phyloP scores from a whole-genome alignment of 169 alveolate species.

The Amoebophrya sp. region DNA sequence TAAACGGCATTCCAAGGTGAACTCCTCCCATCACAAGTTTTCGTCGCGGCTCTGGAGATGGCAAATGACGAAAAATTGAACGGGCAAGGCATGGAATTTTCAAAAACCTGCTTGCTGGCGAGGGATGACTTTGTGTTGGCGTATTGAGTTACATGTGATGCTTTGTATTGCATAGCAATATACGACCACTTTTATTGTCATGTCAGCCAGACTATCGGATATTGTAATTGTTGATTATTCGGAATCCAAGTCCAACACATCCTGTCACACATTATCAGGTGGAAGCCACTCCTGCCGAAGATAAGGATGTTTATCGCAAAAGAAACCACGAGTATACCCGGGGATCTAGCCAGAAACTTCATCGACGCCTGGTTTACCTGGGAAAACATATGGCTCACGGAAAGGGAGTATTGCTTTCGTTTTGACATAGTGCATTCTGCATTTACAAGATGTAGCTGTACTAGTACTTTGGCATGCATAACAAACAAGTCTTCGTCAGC shows the following conservation, averaged over 20 bases:
- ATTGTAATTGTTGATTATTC: no score
- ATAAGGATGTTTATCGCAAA: neutral
- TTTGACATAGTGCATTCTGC: no score
- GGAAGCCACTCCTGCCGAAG: neutral
- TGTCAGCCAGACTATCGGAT: no score
- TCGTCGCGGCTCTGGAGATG: neutral
- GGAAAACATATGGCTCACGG: neutral
- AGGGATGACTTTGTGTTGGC: neutral
- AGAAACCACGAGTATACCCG: neutral
- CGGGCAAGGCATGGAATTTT: neutral
- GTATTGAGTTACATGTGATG: no score
- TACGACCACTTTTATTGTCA: no score
- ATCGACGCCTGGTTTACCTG: neutral
- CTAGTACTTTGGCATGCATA: no score
- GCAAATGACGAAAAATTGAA: neutral
- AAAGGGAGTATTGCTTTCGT: neutral
- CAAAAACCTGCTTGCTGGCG: neutral
- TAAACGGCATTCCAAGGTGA: neutral
- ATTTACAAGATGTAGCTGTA: no score
- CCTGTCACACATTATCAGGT: no score
- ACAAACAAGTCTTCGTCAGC: no score
- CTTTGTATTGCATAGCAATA: no score
- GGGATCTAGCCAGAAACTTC: neutral
- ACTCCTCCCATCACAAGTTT: neutral
- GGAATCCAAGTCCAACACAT: no score